Base-by-base conservation (phyloP, 208 protist genomes). In the Phytomonas serpens region DNA sequence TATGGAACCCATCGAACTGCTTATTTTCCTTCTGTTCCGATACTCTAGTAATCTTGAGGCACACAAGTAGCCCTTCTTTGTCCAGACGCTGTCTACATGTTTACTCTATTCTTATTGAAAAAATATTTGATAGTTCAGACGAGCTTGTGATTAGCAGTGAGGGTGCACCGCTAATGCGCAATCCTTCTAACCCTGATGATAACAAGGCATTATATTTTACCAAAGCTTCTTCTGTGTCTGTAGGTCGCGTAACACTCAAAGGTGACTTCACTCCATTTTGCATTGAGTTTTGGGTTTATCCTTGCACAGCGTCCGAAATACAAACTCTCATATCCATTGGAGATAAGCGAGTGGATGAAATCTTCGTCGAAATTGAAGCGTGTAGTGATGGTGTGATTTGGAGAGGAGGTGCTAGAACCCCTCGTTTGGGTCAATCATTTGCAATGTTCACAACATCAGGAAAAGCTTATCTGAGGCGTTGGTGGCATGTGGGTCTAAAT, bases 401-500 rank as follows among this genome's bases (percentile, higher is more conserved):
- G 89, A 72, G 80, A 40, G 92, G 88, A 66, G 92, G 92, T 4
- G 80, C 84, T 32, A 84, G 92, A 61, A 91, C 87, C 23, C 87
- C 92, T 27, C 88, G 86, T 52, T 81, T 94, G 51, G 89, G 89
- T 31, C 65, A 83, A 3, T 94, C 92, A 23, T 92, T 88, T 72
- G 84, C 86, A 27, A 81, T 77, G 33, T 93, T 83, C 73, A 73
- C 63, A 40, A 69, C 73, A 32, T 69, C 78, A 3, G 72, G 68
- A 0, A 83, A 82, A 64, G 80, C 86, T 4, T 82, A 78, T 19
- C 82, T 88, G 57, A 68, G 92, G 68, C 76, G 86, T 30, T 97
- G 92, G 92, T 94, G 86, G 81, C 88, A 95, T 71, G 87, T 97
- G 6, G 92, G 83, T n/a, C 87, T 97, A 34, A 87, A 93, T 71